phyloP scores from a whole-genome alignment of 768 basidiomycete genomes.

The Suillus tomentosus region DNA sequence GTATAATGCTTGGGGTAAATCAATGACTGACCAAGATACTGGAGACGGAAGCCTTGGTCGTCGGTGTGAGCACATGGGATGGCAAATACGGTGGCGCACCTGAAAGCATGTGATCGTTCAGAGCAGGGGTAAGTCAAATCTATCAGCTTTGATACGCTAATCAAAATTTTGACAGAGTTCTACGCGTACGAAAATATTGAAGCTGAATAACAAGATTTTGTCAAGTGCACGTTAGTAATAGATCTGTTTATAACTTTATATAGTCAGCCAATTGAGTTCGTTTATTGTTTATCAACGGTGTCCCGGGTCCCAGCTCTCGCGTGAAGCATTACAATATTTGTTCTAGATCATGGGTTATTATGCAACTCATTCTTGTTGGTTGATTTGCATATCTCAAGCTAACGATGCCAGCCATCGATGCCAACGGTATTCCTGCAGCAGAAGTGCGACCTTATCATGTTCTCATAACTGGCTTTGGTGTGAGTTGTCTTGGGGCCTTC shows the following conservation, averaged over 20 bases:
- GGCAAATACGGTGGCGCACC: not conserved
- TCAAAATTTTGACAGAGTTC: not conserved
- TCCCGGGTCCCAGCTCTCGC: not conserved
- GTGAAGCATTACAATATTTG: not conserved
- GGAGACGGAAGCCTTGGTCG: conserved; percentile 9
- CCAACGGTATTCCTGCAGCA: conserved; percentile 20
- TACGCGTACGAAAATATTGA: not conserved
- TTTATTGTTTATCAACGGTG: not conserved
- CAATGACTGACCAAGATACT: conserved; percentile 29
- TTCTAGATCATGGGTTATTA: not conserved
- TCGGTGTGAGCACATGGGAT: not conserved
- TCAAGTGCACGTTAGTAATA: not conserved
- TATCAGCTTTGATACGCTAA: not conserved
- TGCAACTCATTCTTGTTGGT: conserved; percentile 5
- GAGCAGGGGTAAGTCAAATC: not conserved
- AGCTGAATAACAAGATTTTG: not conserved
- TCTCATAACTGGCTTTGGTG: conserved; percentile 56
- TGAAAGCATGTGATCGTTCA: not conserved
- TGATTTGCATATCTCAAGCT: conserved; percentile 2
- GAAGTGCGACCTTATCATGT: conserved; percentile 44
- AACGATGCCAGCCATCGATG: conserved; percentile 36
- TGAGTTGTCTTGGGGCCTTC: conserved; percentile 37
- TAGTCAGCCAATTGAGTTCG: too few species aligned
- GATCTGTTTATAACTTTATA: too few species aligned
- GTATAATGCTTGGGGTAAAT: not conserved